These are phyloP conservation scores for Canna indica DNA, from an alignment of 176 grass and related monocot genomes.

Conservation along the genomic window DNA sequence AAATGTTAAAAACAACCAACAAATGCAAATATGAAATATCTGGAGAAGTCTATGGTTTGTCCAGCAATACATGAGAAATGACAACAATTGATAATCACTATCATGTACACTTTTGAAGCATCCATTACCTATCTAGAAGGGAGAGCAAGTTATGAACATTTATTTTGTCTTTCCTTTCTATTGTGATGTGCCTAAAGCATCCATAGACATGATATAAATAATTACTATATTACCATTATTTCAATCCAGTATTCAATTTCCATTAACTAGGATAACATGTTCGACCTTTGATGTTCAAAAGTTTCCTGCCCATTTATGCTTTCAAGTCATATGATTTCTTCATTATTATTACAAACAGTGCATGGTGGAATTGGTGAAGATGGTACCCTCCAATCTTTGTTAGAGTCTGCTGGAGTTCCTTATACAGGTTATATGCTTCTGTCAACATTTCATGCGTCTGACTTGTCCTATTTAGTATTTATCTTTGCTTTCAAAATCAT, in stretches of 20 bases:
- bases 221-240: background rate
- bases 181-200: too few species aligned
- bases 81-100: background rate
- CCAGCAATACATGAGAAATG: background rate
- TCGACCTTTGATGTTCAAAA: background rate
- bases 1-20: too few species aligned
- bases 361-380: conserved; percentile 99
- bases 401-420: conserved; percentile 76
- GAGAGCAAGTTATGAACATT: too few species aligned
- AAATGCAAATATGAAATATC: background rate
- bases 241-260: background rate
- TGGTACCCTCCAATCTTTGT: conserved; percentile 76
- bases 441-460: conserved; percentile 6
- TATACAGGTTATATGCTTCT: conserved; percentile 55
- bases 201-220: too few species aligned
- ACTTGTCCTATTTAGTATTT: conserved; percentile 11
- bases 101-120: too few species aligned
- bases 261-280: background rate
- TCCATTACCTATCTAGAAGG: too few species aligned
- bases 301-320: background rate
- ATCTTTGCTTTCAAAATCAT: conserved; percentile 20
- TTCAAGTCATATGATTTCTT: background rate
- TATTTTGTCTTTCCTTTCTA: background rate
- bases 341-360: conserved; percentile 35
- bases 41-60: background rate